Evolutionary conservation across 2,329 filamentous ascomycete species (phyloP).

Genomic region (Cordyceps tenuipes): DNA sequence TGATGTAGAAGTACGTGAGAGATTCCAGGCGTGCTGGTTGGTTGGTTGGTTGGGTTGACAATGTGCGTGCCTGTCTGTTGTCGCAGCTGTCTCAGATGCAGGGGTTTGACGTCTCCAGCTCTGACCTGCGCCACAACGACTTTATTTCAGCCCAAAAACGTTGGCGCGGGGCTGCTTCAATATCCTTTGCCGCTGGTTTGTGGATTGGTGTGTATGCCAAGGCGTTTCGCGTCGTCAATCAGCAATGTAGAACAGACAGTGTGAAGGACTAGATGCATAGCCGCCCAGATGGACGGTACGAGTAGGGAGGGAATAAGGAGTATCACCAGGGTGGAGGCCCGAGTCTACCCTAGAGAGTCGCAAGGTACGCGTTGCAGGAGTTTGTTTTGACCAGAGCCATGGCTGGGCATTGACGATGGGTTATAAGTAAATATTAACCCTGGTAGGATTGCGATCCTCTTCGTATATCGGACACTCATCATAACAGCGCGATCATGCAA

Average conservation of each 20-base stretch:
- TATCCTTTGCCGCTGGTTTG: background rate
- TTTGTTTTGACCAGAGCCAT: background rate
- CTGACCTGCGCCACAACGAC: background rate
- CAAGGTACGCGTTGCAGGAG: background rate
- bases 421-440: background rate
- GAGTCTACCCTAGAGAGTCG: constrained; percentile 1
- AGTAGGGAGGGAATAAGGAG: background rate
- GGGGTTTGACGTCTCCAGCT: constrained; percentile 8
- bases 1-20: background rate
- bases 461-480: background rate
- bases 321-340: background rate
- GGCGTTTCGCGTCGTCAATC: background rate
- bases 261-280: background rate
- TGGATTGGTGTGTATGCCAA: background rate
- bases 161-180: background rate
- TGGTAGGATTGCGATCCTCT: background rate
- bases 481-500: background rate
- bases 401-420: background rate
- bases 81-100: constrained; percentile 7
- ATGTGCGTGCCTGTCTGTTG: constrained; percentile 2
- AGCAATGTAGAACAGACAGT: background rate
- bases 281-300: background rate
- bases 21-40: background rate
- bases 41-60: background rate
- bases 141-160: background rate